A percentile compares a stretch with the other conserved stretches of the same genome.
phyloP scores from a whole-genome alignment of 257 asterid species.

The Solanum bulbocastanum region DNA sequence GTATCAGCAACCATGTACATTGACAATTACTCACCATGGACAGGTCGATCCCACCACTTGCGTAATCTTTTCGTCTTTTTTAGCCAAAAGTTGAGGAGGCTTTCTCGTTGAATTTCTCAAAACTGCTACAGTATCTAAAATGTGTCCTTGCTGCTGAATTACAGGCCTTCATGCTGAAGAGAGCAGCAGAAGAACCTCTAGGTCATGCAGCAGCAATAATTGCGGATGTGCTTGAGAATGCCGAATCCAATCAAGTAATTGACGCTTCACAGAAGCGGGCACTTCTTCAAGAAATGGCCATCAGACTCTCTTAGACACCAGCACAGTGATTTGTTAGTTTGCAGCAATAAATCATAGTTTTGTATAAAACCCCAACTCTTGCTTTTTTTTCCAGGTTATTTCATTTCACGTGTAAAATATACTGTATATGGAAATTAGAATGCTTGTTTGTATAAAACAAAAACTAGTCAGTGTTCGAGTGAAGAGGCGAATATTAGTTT shows the following conservation, averaged over 20 bases:
- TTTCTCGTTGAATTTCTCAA: not conserved
- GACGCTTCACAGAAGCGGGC: slow-evolving; percentile 80
- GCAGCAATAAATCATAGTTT: not conserved
- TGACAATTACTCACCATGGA: slow-evolving; percentile 81
- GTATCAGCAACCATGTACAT: slow-evolving; percentile 83
- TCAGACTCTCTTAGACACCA: slow-evolving; percentile 53
- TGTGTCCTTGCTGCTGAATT: not conserved
- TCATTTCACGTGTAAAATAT: not conserved
- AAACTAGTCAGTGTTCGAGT: not conserved
- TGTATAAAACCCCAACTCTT: not conserved
- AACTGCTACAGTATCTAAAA: not conserved
- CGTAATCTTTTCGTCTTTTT: not conserved
- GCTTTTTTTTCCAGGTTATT: not conserved
- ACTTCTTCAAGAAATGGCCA: slow-evolving; percentile 94
- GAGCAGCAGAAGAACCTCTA: slow-evolving; percentile 97
- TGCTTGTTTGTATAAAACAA: not conserved
- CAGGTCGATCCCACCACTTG: slow-evolving; percentile 42
- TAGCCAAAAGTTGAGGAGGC: not conserved
- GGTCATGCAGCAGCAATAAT: slow-evolving; percentile 96
- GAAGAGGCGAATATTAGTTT: not conserved
- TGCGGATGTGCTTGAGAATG: slow-evolving; percentile 91
- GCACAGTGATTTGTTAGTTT: not conserved
- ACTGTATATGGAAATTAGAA: not conserved
- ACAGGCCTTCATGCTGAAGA: slow-evolving; percentile 94
- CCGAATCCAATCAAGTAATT: slow-evolving; percentile 68